Percentiles rank a stretch among this genome's conserved stretches.
These are phyloP conservation scores for Cyberlindnera subsufficiens DNA, from an alignment of 805 yeast species.

Conservation along the genomic window DNA sequence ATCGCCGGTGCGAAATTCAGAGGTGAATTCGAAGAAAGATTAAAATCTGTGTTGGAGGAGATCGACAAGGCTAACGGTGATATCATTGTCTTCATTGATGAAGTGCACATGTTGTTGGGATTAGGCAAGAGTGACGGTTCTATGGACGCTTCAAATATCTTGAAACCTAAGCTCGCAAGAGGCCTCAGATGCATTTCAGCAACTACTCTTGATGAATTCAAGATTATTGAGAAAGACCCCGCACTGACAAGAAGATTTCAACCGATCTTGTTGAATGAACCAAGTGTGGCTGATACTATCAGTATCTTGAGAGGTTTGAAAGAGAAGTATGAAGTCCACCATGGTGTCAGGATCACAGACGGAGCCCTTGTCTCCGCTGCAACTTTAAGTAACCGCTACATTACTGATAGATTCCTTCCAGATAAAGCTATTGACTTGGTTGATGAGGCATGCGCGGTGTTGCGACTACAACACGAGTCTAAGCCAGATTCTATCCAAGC, in stretches of 20 bases:
- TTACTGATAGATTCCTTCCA: constrained; percentile 86
- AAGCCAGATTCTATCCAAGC: constrained; percentile 93
- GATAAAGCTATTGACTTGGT: constrained; percentile 96
- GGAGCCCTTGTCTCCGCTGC: constrained; percentile 94
- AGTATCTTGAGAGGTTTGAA: constrained; percentile 89
- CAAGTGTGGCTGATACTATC: constrained; percentile 85
- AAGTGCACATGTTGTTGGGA: constrained; percentile 83
- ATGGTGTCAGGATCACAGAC: constrained; percentile 92
- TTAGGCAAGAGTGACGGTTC: constrained; percentile 92
- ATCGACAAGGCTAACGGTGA: constrained; percentile 73
- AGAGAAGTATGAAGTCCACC: constrained; percentile 94
- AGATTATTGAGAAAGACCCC: constrained; percentile 93
- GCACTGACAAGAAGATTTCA: constrained; percentile 94
- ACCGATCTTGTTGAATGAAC: constrained; percentile 81
- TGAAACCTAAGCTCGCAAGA: constrained; percentile 91
- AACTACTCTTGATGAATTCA: constrained; percentile 91
- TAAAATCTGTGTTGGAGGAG: constrained; percentile 76
- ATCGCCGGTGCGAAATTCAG: constrained; percentile 94
- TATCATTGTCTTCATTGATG: constrained; percentile 83
- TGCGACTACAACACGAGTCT: constrained; percentile 92
- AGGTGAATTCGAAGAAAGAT: constrained; percentile 92
- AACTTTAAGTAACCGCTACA: constrained; percentile 80
- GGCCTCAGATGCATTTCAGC: constrained; percentile 97
- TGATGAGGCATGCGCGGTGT: constrained; percentile 95
- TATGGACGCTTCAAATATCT: constrained; percentile 88